Conservation (phyloP, 768 basidiomycete genomes). For the Astraeus odoratus region DNA sequence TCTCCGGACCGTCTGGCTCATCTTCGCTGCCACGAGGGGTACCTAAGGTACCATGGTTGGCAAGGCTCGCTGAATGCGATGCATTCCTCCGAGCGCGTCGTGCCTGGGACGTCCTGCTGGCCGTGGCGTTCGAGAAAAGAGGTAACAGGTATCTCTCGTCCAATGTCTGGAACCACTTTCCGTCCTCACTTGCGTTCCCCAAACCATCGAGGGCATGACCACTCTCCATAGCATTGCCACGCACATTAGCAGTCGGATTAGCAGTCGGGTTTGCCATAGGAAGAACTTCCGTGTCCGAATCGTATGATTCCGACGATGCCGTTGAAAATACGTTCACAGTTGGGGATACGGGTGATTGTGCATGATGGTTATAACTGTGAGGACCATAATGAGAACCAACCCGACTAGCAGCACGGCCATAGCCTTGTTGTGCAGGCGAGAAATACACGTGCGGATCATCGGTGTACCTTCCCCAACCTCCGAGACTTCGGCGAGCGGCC, state of each 20-base stretch:
- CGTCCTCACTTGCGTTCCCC: conserved; percentile 50
- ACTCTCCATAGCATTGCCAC: conserved; percentile 1
- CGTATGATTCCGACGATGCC: conserved; percentile 68
- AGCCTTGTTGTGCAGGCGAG: conserved; percentile 19
- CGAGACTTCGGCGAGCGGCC: conserved; percentile 28
- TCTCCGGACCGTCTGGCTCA: conserved; percentile 35
- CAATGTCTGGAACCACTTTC: conserved; percentile 92
- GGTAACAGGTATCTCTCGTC: conserved; percentile 94
- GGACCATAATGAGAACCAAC: conserved; percentile 54
- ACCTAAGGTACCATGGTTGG: conserved; percentile 18
- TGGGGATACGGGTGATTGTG: conserved; percentile 19
- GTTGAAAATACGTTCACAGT: conserved; percentile 48
- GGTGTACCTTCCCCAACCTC: conserved; percentile 37
- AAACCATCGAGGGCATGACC: conserved; percentile 5
- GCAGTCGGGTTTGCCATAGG: conserved; percentile 59
- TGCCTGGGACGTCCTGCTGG: conserved; percentile 81
- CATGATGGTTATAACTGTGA: conserved; percentile 57
- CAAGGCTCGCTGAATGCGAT: conserved; percentile 20
- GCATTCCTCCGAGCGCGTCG: conserved; percentile 52
- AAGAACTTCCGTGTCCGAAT: conserved; percentile 73
- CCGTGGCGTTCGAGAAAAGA: conserved; percentile 87
- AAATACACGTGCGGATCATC: conserved; percentile 38
- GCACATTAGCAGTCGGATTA: conserved; percentile 16
- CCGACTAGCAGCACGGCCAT: conserved; percentile 32
- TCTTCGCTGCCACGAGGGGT: conserved; percentile 35